Percentiles rank a stretch among this genome's conserved stretches.
Evolutionary conservation across 1,284 basidiomycete species (phyloP).

Genomic region (Ustilago crameri): DNA sequence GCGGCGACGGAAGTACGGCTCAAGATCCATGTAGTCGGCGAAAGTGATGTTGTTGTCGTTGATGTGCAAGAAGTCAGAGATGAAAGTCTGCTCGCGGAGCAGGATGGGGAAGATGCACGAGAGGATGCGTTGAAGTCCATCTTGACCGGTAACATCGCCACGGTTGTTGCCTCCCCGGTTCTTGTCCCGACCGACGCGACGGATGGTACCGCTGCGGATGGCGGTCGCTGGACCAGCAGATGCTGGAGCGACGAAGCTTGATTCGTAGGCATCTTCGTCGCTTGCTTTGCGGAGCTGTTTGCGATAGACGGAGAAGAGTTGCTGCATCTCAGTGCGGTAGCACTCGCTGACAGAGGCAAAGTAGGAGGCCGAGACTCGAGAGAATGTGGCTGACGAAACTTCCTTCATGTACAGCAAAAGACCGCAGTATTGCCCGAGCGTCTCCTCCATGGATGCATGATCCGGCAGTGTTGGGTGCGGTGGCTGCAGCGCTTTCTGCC

Average conservation of each 20-base stretch:
- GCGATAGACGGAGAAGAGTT: constrained; percentile 49
- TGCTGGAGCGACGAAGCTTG: constrained; percentile 30
- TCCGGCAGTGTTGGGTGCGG: constrained; percentile 55
- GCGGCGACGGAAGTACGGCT: constrained; percentile 91
- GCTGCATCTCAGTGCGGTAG: constrained; percentile 59
- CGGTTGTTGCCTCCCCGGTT: constrained; percentile 14
- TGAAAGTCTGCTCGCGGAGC: constrained; percentile 85
- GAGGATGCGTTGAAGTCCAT: constrained; percentile 82
- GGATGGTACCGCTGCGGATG: constrained; percentile 52
- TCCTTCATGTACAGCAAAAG: constrained; percentile 93
- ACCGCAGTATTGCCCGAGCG: constrained; percentile 87
- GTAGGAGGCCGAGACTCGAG: constrained; percentile 57
- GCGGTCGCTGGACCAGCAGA: constrained; percentile 21
- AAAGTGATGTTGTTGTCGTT: constrained; percentile 82
- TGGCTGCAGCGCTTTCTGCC: constrained; percentile 41
- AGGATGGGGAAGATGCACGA: constrained; percentile 82
- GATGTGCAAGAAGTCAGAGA: constrained; percentile 90
- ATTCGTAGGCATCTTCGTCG: constrained; percentile 54
- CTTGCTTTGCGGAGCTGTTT: constrained; percentile 42
- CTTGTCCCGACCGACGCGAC: constrained; percentile 36
- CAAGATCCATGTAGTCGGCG: constrained; percentile 93
- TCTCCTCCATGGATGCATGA: constrained; percentile 74
- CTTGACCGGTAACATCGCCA: constrained; percentile 35
- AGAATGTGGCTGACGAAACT: constrained; percentile 72
- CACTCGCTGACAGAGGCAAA: constrained; percentile 55